A percentile compares a stretch with the other conserved stretches of the same genome.
These are phyloP conservation scores for Cudoniella acicularis DNA, from an alignment of 495 filamentous ascomycete species.

Conservation along the genomic window DNA sequence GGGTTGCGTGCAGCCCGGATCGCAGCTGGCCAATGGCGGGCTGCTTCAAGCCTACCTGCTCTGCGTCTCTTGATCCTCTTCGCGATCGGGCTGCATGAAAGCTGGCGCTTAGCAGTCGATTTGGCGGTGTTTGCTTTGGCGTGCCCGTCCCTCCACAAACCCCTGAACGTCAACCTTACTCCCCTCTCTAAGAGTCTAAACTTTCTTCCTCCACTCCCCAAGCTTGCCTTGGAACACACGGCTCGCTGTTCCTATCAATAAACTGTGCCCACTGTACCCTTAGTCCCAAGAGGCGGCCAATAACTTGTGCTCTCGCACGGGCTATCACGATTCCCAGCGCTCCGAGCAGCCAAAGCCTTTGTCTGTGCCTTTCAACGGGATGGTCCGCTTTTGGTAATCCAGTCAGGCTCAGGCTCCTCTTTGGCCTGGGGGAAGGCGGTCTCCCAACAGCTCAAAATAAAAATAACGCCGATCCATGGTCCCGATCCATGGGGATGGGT, in stretches of 20 bases:
- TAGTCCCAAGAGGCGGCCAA: not conserved
- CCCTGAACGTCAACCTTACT: not conserved
- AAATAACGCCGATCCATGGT: constrained; percentile 10
- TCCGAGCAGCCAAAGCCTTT: not conserved
- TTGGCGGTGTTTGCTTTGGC: not conserved
- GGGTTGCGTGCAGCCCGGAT: constrained; percentile 14
- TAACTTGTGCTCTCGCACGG: not conserved
- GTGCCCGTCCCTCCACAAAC: not conserved
- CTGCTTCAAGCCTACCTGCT: constrained; percentile 18
- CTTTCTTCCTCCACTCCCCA: too few species aligned
- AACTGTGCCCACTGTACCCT: not conserved
- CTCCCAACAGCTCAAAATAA: not conserved
- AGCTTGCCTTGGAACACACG: constrained; percentile 11
- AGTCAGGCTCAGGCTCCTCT: not conserved
- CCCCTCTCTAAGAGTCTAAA: not conserved
- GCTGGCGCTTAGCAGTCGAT: constrained; percentile 20
- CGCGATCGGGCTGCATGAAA: constrained; percentile 21
- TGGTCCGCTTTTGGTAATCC: constrained; percentile 18
- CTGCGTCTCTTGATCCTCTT: constrained; percentile 36
- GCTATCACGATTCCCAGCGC: not conserved
- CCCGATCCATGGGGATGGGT: constrained; percentile 1
- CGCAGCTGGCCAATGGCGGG: constrained; percentile 24
- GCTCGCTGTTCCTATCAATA: not conserved
- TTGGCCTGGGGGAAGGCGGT: not conserved
- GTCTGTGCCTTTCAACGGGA: constrained; percentile 11